Evolutionary conservation across 2,329 filamentous ascomycete genomes (phyloP).

Genomic region (Colletotrichum sp.): DNA sequence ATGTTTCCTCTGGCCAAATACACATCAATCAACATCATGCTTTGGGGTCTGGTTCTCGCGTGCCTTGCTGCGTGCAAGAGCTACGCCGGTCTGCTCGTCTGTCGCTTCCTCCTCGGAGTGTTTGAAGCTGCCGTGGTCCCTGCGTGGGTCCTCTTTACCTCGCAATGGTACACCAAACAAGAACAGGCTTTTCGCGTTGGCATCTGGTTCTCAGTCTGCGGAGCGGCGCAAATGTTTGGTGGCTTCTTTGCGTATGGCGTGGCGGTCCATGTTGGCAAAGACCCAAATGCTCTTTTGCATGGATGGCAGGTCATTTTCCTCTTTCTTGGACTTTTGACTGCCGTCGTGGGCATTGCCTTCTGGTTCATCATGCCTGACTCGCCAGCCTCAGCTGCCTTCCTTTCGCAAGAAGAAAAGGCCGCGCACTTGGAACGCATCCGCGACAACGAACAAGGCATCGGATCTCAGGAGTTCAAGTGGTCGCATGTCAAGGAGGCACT

Average conservation of each 20-base stretch:
- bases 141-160: constrained; percentile 71
- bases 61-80: constrained; percentile 68
- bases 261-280: constrained; percentile 50
- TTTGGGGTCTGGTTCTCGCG: constrained; percentile 48
- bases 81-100: constrained; percentile 65
- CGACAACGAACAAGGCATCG: constrained; percentile 70
- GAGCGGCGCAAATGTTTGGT: constrained; percentile 43
- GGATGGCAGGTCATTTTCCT: constrained; percentile 71
- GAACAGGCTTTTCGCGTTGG: constrained; percentile 68
- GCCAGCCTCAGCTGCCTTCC: constrained; percentile 42
- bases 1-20: constrained; percentile 42
- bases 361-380: constrained; percentile 52
- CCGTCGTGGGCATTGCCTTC: constrained; percentile 51
- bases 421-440: constrained; percentile 56
- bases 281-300: constrained; percentile 48
- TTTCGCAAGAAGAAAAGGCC: constrained; percentile 59
- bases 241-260: constrained; percentile 46
- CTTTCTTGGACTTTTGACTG: constrained; percentile 56
- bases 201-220: constrained; percentile 70
- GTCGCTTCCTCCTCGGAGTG: constrained; percentile 71
- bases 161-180: constrained; percentile 74
- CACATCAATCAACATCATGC: constrained; percentile 35
- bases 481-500: constrained; percentile 56
- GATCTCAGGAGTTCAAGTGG: constrained; percentile 70
- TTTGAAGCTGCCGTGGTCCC: constrained; percentile 74